phyloP scores from a whole-genome alignment of 768 basidiomycete species.

The Tulasnella sp. region DNA sequence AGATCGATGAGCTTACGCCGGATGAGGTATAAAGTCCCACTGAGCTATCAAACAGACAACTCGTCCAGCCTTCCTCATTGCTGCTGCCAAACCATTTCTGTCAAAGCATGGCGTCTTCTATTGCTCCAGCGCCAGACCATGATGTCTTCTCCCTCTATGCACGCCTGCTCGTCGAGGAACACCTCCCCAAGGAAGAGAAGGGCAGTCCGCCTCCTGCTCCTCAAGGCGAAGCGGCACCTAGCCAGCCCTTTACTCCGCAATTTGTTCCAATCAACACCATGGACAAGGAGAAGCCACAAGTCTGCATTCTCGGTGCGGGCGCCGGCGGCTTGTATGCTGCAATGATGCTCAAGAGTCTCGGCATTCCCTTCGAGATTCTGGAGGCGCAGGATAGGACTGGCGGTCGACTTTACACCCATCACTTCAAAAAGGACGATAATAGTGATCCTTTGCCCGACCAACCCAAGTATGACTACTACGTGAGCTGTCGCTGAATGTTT shows the following conservation, averaged over 20 bases:
- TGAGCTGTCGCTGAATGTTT: too few species aligned
- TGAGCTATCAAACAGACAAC: too few species aligned
- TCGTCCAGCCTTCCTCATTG: too few species aligned
- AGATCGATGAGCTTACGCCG: too few species aligned
- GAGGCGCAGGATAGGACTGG: conserved; percentile 34
- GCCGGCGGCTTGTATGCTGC: conserved; percentile 33
- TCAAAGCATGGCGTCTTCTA: too few species aligned
- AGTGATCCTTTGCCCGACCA: not conserved
- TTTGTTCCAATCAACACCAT: not conserved
- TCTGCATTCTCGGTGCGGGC: conserved; percentile 32
- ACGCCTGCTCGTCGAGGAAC: not conserved
- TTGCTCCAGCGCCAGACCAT: too few species aligned
- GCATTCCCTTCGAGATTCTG: conserved; percentile 36
- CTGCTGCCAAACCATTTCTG: too few species aligned
- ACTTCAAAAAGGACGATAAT: conserved; percentile 23
- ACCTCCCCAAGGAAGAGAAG: not conserved
- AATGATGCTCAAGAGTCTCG: conserved; percentile 35
- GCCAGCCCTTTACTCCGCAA: not conserved
- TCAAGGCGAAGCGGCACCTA: not conserved
- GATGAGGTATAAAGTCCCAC: too few species aligned
- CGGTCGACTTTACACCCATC: conserved; percentile 36
- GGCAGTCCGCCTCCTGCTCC: not conserved
- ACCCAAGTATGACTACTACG: conserved; percentile 30
- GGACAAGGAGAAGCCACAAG: conserved; percentile 23
- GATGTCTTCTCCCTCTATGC: not conserved